These are phyloP conservation scores for Komagataella pastoris DNA, from an alignment of 805 yeast genomes.

Conservation along the genomic window DNA sequence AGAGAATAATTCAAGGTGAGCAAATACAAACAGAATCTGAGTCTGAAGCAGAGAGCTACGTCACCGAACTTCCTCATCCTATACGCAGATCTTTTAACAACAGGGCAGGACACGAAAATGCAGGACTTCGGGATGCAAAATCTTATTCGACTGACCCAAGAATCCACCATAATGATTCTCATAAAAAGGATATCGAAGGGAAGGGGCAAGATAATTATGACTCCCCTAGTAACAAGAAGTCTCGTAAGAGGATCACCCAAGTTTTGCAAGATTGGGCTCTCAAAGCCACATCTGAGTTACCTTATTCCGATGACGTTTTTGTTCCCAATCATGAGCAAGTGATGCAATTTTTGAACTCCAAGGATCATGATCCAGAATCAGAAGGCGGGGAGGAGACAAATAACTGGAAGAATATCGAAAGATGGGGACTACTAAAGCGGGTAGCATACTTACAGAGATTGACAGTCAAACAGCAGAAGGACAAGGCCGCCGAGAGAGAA, in stretches of 20 bases:
- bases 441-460: conserved; percentile 58
- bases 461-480: conserved; percentile 33
- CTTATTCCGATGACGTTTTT: conserved; percentile 22
- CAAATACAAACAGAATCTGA: conserved; percentile 4
- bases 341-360: conserved; percentile 36
- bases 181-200: conserved; percentile 66
- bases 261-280: conserved; percentile 33
- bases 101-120: conserved; percentile 79
- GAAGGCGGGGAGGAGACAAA: conserved; percentile 22
- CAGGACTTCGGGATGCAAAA: conserved; percentile 76
- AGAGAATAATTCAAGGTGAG: background rate
- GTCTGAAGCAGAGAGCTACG: conserved; percentile 16
- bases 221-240: conserved; percentile 27
- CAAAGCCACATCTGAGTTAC: conserved; percentile 7
- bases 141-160: conserved; percentile 72
- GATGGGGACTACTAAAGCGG: conserved; percentile 63
- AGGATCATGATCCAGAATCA: conserved; percentile 17
- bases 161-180: conserved; percentile 52
- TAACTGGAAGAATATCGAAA: conserved; percentile 31
- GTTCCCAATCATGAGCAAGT: conserved; percentile 50
- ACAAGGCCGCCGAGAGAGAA: conserved; percentile 23
- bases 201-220: conserved; percentile 56
- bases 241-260: conserved; percentile 38
- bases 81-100: conserved; percentile 56
- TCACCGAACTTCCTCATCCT: conserved; percentile 12